A percentile compares a stretch with the other conserved stretches of the same genome.
Conservation (phyloP, 495 filamentous ascomycete genomes). For the Tuber indicum region DNA sequence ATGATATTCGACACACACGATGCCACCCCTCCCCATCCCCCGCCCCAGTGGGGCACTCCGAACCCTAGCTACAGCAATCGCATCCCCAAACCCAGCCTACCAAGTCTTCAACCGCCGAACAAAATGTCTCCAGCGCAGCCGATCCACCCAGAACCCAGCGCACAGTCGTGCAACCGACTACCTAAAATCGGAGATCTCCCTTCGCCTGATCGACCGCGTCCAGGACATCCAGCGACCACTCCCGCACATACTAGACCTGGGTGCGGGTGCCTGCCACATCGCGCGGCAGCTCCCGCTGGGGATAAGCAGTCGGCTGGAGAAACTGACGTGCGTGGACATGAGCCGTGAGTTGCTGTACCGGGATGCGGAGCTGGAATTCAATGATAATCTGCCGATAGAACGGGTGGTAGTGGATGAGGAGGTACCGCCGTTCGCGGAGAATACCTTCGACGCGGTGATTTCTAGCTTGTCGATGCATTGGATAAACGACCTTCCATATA, state of each 20-base stretch:
- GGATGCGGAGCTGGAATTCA: slow-evolving; percentile 70
- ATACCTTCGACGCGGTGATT: slow-evolving; percentile 80
- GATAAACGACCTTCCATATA: slow-evolving; percentile 89
- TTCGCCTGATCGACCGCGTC: slow-evolving; percentile 76
- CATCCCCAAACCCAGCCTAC: slow-evolving; percentile 52
- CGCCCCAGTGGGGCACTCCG: background rate
- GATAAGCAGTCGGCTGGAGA: slow-evolving; percentile 58
- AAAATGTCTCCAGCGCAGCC: slow-evolving; percentile 87
- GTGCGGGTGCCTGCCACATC: slow-evolving; percentile 93
- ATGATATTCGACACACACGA: slow-evolving; percentile 1
- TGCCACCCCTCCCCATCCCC: slow-evolving; percentile 16
- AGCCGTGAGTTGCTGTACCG: slow-evolving; percentile 72
- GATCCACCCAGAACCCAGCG: slow-evolving; percentile 65
- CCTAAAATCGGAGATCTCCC: slow-evolving; percentile 83
- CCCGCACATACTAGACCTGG: slow-evolving; percentile 80
- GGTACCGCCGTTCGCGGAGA: slow-evolving; percentile 63
- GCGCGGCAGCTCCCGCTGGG: slow-evolving; percentile 64
- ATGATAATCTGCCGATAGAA: slow-evolving; percentile 60
- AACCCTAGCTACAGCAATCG: slow-evolving; percentile 28
- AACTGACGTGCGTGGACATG: slow-evolving; percentile 74
- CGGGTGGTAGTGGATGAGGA: slow-evolving; percentile 66
- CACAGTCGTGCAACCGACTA: slow-evolving; percentile 76
- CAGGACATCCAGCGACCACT: slow-evolving; percentile 90
- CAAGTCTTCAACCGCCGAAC: slow-evolving; percentile 84
- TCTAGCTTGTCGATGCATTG: slow-evolving; percentile 87